Conservation (phyloP, 139 green algal genomes). For the Auxenochlorella pyrenoidosa region DNA sequence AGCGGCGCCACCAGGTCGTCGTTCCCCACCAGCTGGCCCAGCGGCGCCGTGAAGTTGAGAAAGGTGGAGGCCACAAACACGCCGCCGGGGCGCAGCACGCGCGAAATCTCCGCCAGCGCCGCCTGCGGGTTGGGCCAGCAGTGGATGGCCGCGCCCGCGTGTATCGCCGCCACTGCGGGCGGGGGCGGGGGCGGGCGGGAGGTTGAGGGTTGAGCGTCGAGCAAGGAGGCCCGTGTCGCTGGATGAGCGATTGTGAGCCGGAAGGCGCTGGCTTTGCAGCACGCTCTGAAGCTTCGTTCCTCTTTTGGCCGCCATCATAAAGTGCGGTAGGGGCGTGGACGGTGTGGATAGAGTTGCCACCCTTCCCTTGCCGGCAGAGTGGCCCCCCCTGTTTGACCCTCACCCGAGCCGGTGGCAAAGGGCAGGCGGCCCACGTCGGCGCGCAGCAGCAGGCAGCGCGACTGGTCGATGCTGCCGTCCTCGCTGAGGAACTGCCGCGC, state of each 20-base stretch:
- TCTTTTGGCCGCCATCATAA: too few species aligned
- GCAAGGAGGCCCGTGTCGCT: background rate
- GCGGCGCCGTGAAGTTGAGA: constrained; percentile 69
- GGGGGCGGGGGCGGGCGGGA: background rate
- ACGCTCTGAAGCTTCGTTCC: too few species aligned
- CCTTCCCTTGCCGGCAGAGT: too few species aligned
- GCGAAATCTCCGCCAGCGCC: constrained; percentile 89
- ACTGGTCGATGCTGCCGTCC: constrained; percentile 36
- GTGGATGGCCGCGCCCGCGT: constrained; percentile 96
- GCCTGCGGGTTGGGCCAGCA: constrained; percentile 91
- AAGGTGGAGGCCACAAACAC: constrained; percentile 96
- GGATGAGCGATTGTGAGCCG: too few species aligned
- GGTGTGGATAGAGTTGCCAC: too few species aligned
- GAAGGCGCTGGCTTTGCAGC: too few species aligned
- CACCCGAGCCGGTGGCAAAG: constrained; percentile 76
- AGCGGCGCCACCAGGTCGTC: constrained; percentile 75
- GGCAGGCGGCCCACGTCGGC: constrained; percentile 91
- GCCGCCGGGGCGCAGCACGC: constrained; percentile 92
- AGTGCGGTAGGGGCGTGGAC: too few species aligned
- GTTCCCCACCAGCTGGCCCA: constrained; percentile 77
- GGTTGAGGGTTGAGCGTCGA: too few species aligned
- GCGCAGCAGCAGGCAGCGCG: constrained; percentile 71
- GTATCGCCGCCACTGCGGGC: constrained; percentile 80
- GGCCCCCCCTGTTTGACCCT: background rate
- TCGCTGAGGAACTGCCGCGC: constrained; percentile 67